Evolutionary conservation across 1,284 basidiomycete species (phyloP), one percentile per base, ranked within the genome.

Genomic region (Marasmius fiardii): DNA sequence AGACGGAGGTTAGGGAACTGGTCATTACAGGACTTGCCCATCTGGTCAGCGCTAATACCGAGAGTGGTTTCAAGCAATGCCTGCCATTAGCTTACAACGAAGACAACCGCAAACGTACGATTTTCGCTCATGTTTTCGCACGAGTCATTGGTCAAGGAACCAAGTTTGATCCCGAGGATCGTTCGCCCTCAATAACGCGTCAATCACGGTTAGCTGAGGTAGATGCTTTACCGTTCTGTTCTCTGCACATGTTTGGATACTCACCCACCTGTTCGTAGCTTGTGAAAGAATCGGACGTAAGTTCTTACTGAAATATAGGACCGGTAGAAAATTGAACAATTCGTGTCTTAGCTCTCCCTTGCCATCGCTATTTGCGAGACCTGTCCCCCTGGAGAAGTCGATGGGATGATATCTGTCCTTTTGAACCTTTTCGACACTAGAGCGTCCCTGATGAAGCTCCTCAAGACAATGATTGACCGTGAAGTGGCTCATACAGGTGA

Each of bases 111-210:
- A 88, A 90, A 64, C 84, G 93, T 35, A 79, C 84, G 2, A 92
- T 94, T 23, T 96, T 95, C 66, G 86, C 93, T 53, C 86, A 90
- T 65, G 86, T 95, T n/a, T 92, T 95, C 70, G 86, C 91, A 48
- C 83, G 90, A 49, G 92, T 95, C 3, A 79, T 97, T 51, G 82
- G 86, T 14, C 87, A 91, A 64, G 92, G 92, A 18, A 85, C 90
- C 18, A 84, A 83, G 58, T 86, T 92, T 55, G 82, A 85, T 56
- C 74, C 80, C 1, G 78, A 80, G 58, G 82, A 84, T 41, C 79
- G 78, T 54, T 74, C 81, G 5, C 72, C 78, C 21, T 68, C 74
- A n/a, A 72, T 76, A 52, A 74, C 75, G 53, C 78, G 80, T 43
- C 81, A 85, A 58, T 80, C 78, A 60, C 78, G 81, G 41, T 71